Evolutionary conservation across 805 yeast species (phyloP), one percentile per base, ranked within the genome.

Genomic region (Candida montana): DNA sequence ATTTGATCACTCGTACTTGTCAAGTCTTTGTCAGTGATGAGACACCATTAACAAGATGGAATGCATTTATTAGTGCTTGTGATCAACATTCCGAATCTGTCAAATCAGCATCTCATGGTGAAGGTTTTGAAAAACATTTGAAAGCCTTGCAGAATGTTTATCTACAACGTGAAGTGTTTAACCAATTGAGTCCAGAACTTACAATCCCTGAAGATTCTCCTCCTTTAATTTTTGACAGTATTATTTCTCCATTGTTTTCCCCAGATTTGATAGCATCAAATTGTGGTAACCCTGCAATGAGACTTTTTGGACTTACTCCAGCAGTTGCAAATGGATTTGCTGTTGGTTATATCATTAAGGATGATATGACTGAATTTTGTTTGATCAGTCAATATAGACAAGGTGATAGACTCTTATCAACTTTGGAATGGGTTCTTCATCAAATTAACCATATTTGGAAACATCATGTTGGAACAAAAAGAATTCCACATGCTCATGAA

Each of bases 271-370:
- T 68, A 33, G 70, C 87, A 3, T 77, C 89, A 26, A 89, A 89
- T 62, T 89, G 97, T 66, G 97, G 97, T 17, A 89, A 88, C 59
- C 89, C 95, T 10, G 87, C 96, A 1, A 74, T 89, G 54, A 80
- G 81, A 40, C 67, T 85, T 27, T 89, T 89, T 66, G 96, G 96
- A 2, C 79, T 89, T 44, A 91, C 95, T 0, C 96, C 97, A 2
- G 93, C 90, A 2, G 72, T 79, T 16, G 80, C 88, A 34, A 88
- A 84, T 53, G 97, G 97, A 0, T 88, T 83, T 62, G 96, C 96
- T n/a, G 71, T 89, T 19, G 96, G 96, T 2, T 89, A 89, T 57
- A 86, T 88, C 48, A 81, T 89, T 51, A 90, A 88, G 58, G 79
- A 75, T 41, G 93, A 89, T 55, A 77, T 79, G 31, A 81, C 88